phyloP scores from a whole-genome alignment of 1,139 yeast species.

The Williopsis jadinii region DNA sequence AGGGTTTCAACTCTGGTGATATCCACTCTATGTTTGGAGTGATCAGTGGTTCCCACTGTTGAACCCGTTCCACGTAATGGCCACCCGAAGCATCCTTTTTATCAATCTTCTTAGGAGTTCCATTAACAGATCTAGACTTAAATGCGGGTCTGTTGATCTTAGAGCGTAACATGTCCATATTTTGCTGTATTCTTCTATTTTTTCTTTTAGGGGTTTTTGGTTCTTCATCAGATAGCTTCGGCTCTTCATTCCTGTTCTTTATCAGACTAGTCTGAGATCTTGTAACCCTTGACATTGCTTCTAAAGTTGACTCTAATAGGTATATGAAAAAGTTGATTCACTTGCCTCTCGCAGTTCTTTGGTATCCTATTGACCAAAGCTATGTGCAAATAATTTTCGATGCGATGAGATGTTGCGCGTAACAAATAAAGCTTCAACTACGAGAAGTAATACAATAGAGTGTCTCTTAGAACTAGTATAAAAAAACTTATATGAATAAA shows the following conservation, averaged over 20 bases:
- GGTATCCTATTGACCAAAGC: not conserved
- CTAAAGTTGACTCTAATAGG: too few species aligned
- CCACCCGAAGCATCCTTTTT: not conserved
- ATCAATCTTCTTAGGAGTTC: not conserved
- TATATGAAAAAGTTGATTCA: too few species aligned
- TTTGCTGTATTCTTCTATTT: not conserved
- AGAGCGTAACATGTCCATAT: not conserved
- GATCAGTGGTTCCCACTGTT: not conserved
- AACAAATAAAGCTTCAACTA: not conserved
- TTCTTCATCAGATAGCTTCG: not conserved
- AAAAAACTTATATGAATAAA: not conserved
- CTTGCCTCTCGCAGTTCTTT: not conserved
- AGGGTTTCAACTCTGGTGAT: slow-evolving; percentile 5
- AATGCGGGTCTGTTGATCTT: not conserved
- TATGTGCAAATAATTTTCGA: not conserved
- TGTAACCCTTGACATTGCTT: not conserved
- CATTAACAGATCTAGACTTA: not conserved
- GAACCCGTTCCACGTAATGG: not conserved
- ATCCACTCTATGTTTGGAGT: slow-evolving; percentile 1
- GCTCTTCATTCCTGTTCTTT: not conserved
- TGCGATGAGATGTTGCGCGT: not conserved
- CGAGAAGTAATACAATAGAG: not conserved
- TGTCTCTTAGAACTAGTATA: not conserved
- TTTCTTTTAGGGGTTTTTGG: not conserved
- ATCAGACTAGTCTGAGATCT: not conserved